Base-by-base conservation (phyloP, 805 yeast genomes). In the Wickerhamiella slavikovae region DNA sequence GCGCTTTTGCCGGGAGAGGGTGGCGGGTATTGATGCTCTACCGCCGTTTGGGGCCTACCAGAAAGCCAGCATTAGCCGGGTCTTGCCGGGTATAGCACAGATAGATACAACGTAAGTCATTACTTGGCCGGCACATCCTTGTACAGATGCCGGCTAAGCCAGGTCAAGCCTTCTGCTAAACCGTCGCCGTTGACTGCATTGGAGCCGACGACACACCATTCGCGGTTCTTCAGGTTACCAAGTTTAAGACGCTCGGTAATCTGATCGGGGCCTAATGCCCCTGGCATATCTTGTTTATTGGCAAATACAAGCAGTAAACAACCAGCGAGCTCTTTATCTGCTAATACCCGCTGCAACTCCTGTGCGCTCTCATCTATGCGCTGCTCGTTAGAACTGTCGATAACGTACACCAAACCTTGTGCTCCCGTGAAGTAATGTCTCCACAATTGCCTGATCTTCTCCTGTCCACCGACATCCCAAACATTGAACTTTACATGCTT, bases 401-500 rank as follows among this genome's bases (percentile, higher is more conserved):
- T 74, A 32, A 83, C 95, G 51, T 78, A 83, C 32, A 83, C 79
- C 34, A 83, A 62, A 7, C 93, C 93, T 47, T 80, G 76, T 4
- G 94, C 79, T 22, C 93, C 93, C 9, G 92, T 77, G 54, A 76
- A 80, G 55, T 83, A 83, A 49, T 83, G 94, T 52, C 94, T 70
- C 95, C 96, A 83, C 34, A 83, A 60, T 0, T 91, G 92, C 47
- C 94, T 68, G 41, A 82, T 67, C 51, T 91, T 62, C 45, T 77
- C 91, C 58, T 80, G 95, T 49, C 94, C 95, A 55, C 95, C 95
- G 36, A 89, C 89, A 52, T 78, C 92, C 92, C 92, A 78, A 48
- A 78, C 82, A 36, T 80, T 79, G 57, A 78, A 76, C 33, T 76
- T 71, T 34, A 77, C 72, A 50, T 76, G 76, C 49, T 72, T 74